Evolutionary conservation across 2,329 filamentous ascomycete genomes (phyloP), one percentile per base, ranked within the genome.

Genomic region (Cercospora sp.): DNA sequence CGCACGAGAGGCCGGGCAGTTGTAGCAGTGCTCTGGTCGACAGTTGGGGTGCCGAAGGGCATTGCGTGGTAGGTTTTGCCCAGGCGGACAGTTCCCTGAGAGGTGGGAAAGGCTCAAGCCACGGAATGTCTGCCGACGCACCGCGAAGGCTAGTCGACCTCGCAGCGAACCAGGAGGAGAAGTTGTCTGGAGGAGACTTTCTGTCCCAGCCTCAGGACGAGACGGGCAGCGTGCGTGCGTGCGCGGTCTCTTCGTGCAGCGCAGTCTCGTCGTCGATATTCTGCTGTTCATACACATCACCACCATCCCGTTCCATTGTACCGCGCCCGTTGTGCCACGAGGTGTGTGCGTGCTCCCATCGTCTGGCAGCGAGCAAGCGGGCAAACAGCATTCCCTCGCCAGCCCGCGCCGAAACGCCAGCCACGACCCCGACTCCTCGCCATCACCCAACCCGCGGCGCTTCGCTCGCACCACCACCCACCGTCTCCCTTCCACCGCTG

Each of bases 61-160:
- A 28, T 10, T 20, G 55, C 28, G 31, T 59, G 55, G 55, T n/a
- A 36, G n/a, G 20, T 28, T 59, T 59, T n/a, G 16, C n/a, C 13
- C 28, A 13, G 53, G 23, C 28, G 55, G 30, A 36, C 55, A 36
- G 55, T 20, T 31, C 28, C 28, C 28, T 6, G 48, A 30, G 55
- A 59, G 55, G 55, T 59, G 55, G 16, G 55, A 31, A 59, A 20
- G 28, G 55, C 55, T 59, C 55, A 31, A 59, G 55, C 55, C 55
- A 59, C 55, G 55, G 55, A 59, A 59, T 59, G 55, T 59, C 55
- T 59, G 55, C 55, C 55, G 55, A 36, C 30, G 55, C 55, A 59
- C 55, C 55, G 55, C 55, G 55, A 18, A 59, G 55, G 55, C 55
- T 59, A 59, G 55, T 59, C 55, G 55, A 31, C 28, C 55, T 33